These are phyloP conservation scores for Pseudocercospora fijiensis DNA, from an alignment of 2,329 filamentous ascomycete species.

Conservation along the genomic window DNA sequence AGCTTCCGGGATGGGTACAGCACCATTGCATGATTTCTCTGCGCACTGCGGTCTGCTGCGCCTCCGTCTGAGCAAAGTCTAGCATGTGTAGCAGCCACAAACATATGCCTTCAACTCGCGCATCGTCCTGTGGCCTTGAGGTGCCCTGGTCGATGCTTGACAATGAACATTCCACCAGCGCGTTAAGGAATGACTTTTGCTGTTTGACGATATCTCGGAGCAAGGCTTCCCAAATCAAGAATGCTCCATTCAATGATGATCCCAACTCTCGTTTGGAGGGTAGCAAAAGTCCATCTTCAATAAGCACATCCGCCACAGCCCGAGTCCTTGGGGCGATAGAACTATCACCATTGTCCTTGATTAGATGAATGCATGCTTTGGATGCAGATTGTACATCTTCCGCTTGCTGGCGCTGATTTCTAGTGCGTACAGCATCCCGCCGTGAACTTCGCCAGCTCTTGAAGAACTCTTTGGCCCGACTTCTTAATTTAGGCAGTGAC, in stretches of 20 bases:
- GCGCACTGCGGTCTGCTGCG: slow-evolving; percentile 11
- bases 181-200: slow-evolving; percentile 39
- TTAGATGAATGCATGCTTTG: slow-evolving; percentile 18
- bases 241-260: slow-evolving; percentile 45
- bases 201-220: slow-evolving; percentile 40
- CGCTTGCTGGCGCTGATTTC: slow-evolving; percentile 28
- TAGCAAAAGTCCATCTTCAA: slow-evolving; percentile 40
- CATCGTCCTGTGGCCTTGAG: slow-evolving; percentile 29
- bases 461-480: slow-evolving; percentile 28
- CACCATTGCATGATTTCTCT: slow-evolving; percentile 34
- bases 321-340: slow-evolving; percentile 11
- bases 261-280: slow-evolving; percentile 41
- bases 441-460: slow-evolving; percentile 30
- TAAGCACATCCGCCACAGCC: slow-evolving; percentile 33
- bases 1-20: slow-evolving; percentile 41
- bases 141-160: slow-evolving; percentile 30
- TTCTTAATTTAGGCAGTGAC: slow-evolving; percentile 39
- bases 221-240: slow-evolving; percentile 46
- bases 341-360: slow-evolving; percentile 12
- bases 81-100: slow-evolving; percentile 54
- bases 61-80: slow-evolving; percentile 29
- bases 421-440: slow-evolving; percentile 37
- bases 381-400: slow-evolving; percentile 15
- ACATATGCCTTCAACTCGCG: slow-evolving; percentile 45
- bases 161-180: slow-evolving; percentile 44